Conservation (phyloP, 2,329 filamentous ascomycete genomes). For the Verticillium zaregamsianum region DNA sequence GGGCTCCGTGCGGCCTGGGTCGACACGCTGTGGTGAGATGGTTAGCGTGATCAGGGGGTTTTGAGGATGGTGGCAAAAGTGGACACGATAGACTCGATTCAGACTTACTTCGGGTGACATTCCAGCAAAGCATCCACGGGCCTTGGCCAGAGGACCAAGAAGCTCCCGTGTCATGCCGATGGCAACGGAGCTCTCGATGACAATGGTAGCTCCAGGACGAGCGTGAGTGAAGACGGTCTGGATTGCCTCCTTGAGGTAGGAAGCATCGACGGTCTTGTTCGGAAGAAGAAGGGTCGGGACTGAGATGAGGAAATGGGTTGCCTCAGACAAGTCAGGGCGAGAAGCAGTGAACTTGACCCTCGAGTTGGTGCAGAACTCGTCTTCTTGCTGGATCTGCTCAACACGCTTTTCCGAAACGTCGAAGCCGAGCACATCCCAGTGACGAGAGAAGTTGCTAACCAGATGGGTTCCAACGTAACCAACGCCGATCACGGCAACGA, state of each 20-base stretch:
- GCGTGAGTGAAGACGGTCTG: constrained; percentile 34
- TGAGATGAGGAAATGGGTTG: constrained; percentile 49
- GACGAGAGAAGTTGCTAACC: constrained; percentile 35
- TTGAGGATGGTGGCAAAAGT: neutral
- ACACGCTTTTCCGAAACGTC: constrained; percentile 39
- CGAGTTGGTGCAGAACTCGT: neutral
- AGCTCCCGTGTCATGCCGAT: constrained; percentile 50
- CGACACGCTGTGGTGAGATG: constrained; percentile 30
- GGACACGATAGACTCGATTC: neutral
- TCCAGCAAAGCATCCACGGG: constrained; percentile 37
- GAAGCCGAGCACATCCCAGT: constrained; percentile 39
- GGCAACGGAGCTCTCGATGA: constrained; percentile 50
- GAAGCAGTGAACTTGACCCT: neutral
- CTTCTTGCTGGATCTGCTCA: constrained; percentile 24
- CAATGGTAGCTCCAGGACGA: constrained; percentile 39
- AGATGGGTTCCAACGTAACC: constrained; percentile 50
- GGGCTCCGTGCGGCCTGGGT: constrained; percentile 41
- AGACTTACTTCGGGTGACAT: constrained; percentile 40
- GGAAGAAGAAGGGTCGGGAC: constrained; percentile 46
- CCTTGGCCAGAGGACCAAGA: constrained; percentile 38
- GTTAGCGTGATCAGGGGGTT: neutral
- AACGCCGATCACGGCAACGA: constrained; percentile 46
- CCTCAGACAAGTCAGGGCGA: constrained; percentile 27
- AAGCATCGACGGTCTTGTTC: constrained; percentile 43
- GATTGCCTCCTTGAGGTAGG: constrained; percentile 40